Conservation (phyloP, 345 rosid species). For the Eucalyptus tenuipes region DNA sequence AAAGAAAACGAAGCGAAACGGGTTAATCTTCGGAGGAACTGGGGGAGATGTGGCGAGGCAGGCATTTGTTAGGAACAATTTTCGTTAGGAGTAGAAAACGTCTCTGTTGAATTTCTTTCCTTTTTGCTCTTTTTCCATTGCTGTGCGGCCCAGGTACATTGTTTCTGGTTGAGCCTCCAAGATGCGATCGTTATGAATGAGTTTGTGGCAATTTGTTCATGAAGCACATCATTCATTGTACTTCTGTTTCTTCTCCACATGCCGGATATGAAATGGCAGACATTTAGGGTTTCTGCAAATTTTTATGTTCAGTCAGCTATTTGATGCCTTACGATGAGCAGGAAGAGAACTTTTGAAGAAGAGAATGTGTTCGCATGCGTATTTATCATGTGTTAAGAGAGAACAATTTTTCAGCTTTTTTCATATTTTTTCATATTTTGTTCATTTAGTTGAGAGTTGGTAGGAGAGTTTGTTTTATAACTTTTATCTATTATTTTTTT, state of each 20-base stretch:
- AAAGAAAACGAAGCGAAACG: not conserved
- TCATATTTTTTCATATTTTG: not conserved
- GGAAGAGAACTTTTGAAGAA: not conserved
- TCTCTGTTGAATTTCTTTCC: not conserved
- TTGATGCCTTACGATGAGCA: not conserved
- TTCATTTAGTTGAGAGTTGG: not conserved
- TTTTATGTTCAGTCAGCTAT: not conserved
- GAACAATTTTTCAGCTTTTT: not conserved
- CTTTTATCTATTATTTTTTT: not conserved
- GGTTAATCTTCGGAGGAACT: too few relatives aligned
- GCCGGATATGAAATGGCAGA: not conserved
- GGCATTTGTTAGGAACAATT: slow-evolving; percentile 29
- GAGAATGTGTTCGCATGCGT: not conserved
- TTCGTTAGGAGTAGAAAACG: slow-evolving; percentile 32
- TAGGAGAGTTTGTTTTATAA: not conserved
- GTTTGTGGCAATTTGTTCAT: not conserved
- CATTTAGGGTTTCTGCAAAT: not conserved
- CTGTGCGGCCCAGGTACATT: not conserved
- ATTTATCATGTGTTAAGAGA: not conserved
- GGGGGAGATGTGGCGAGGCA: slow-evolving; percentile 22
- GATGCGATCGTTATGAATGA: not conserved
- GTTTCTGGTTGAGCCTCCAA: not conserved
- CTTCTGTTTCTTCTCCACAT: not conserved
- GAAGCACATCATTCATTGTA: not conserved
- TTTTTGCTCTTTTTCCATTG: not conserved